Percentiles rank a stretch among this genome's conserved stretches.
Evolutionary conservation across 805 yeast species (phyloP).

Genomic region (Candida andamanensis): DNA sequence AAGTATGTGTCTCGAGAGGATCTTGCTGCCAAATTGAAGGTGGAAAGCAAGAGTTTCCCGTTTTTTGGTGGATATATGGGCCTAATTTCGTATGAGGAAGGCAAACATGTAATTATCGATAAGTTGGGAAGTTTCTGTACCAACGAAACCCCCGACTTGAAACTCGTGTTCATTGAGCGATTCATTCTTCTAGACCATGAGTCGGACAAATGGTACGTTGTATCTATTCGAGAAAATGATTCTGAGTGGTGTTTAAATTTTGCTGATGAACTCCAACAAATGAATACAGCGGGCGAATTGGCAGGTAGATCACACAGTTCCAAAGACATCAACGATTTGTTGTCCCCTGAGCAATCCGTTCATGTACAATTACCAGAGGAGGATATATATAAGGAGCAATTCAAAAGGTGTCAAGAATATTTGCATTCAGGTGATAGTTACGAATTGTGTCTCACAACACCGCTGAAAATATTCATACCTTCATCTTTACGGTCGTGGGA

Average conservation of each 20-base stretch:
- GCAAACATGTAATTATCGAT: slow-evolving; percentile 40
- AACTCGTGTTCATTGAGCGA: slow-evolving; percentile 65
- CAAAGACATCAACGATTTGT: slow-evolving; percentile 19
- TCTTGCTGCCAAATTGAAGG: slow-evolving; percentile 16
- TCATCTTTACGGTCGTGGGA: slow-evolving; percentile 60
- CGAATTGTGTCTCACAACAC: slow-evolving; percentile 85
- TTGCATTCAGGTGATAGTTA: slow-evolving; percentile 84
- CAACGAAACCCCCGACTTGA: slow-evolving; percentile 60
- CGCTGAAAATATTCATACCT: slow-evolving; percentile 56
- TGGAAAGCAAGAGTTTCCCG: slow-evolving; percentile 44
- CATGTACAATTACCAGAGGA: slow-evolving; percentile 47
- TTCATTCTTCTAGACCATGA: slow-evolving; percentile 51
- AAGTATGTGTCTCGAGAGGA: slow-evolving; percentile 25
- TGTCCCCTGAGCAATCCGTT: slow-evolving; percentile 15
- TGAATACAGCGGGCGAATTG: not conserved
- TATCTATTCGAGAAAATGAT: slow-evolving; percentile 46
- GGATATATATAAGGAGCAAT: slow-evolving; percentile 48
- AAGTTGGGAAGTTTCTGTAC: slow-evolving; percentile 31
- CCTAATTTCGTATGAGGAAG: slow-evolving; percentile 82
- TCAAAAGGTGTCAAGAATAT: slow-evolving; percentile 59
- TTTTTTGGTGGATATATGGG: slow-evolving; percentile 94
- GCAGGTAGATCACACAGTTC: too few relatives aligned
- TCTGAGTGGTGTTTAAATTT: slow-evolving; percentile 28
- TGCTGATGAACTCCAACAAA: slow-evolving; percentile 7
- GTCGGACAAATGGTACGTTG: slow-evolving; percentile 42